Conservation (phyloP, 2,329 filamentous ascomycete species). For the Dothiorella sarmentorum region DNA sequence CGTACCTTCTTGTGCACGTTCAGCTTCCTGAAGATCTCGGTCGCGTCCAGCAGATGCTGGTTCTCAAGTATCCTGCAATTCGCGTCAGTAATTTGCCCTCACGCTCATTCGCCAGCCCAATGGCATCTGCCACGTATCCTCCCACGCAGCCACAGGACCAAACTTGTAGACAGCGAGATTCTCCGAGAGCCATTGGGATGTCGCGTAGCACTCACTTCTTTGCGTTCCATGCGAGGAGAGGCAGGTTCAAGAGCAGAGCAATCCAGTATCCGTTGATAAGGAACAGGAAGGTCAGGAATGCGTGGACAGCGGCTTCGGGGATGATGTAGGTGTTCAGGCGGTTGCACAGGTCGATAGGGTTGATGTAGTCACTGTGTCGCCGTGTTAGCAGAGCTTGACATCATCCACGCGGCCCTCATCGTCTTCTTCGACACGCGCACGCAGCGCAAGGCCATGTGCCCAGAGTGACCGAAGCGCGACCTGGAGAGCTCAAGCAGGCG, state of each 20-base stretch:
- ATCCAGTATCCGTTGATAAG: constrained; percentile 99
- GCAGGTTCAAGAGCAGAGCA: constrained; percentile 85
- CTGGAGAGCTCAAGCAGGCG: background rate
- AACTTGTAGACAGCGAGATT: background rate
- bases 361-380: constrained; percentile 85
- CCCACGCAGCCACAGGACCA: background rate
- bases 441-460: background rate
- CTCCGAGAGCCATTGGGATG: background rate
- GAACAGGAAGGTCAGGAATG: constrained; percentile 92
- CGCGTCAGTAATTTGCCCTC: constrained; percentile 32
- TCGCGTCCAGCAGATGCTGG: constrained; percentile 93
- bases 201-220: constrained; percentile 75
- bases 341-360: constrained; percentile 99
- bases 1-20: constrained; percentile 97
- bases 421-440: background rate
- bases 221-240: constrained; percentile 85
- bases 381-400: constrained; percentile 12
- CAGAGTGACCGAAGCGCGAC: background rate
- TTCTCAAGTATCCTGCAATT: constrained; percentile 83
- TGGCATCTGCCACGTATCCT: constrained; percentile 1
- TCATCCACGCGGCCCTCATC: background rate
- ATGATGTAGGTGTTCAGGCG: constrained; percentile 99
- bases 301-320: constrained; percentile 95
- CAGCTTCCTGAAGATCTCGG: constrained; percentile 98
- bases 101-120: background rate